phyloP scores from a whole-genome alignment of 1,284 basidiomycete genomes.

The Apiotrichum laibachii region DNA sequence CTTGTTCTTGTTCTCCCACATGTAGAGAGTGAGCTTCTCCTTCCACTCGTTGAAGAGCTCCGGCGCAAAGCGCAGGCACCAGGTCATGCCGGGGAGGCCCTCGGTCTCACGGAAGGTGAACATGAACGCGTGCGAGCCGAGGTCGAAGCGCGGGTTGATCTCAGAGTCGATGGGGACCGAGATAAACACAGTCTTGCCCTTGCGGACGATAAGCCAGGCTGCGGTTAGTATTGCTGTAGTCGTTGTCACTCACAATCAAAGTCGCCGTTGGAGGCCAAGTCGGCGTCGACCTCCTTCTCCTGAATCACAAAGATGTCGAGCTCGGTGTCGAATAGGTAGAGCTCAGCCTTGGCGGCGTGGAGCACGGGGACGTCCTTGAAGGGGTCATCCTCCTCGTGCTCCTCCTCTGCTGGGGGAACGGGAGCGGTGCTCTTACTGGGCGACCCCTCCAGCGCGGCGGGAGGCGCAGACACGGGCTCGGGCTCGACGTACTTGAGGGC shows the following conservation, averaged over 20 bases:
- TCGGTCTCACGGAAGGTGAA: constrained; percentile 57
- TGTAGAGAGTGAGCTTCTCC: constrained; percentile 64
- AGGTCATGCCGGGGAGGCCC: constrained; percentile 65
- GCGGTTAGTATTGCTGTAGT: constrained; percentile 3
- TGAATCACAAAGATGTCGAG: constrained; percentile 69
- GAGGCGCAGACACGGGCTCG: constrained; percentile 4
- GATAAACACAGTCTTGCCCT: constrained; percentile 46
- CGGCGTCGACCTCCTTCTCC: constrained; percentile 64
- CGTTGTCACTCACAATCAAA: constrained; percentile 51
- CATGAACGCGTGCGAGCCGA: constrained; percentile 63
- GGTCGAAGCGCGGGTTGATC: constrained; percentile 61
- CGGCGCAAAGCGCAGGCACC: constrained; percentile 73
- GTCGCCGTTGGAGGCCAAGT: constrained; percentile 61
- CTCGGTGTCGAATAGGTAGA: constrained; percentile 70
- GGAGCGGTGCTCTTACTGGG: constrained; percentile 3
- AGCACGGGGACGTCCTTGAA: constrained; percentile 51
- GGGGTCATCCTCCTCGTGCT: constrained; percentile 34
- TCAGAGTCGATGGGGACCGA: constrained; percentile 52
- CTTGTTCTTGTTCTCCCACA: constrained; percentile 82
- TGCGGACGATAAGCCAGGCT: constrained; percentile 51
- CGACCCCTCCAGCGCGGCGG: constrained; percentile 2
- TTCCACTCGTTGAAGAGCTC: constrained; percentile 65
- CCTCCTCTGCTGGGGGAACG: neutral
- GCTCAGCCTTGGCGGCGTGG: constrained; percentile 52
- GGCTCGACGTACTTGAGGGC: constrained; percentile 61